Evolutionary conservation across 768 basidiomycete genomes (phyloP).

Genomic region (Amanita rubescens): DNA sequence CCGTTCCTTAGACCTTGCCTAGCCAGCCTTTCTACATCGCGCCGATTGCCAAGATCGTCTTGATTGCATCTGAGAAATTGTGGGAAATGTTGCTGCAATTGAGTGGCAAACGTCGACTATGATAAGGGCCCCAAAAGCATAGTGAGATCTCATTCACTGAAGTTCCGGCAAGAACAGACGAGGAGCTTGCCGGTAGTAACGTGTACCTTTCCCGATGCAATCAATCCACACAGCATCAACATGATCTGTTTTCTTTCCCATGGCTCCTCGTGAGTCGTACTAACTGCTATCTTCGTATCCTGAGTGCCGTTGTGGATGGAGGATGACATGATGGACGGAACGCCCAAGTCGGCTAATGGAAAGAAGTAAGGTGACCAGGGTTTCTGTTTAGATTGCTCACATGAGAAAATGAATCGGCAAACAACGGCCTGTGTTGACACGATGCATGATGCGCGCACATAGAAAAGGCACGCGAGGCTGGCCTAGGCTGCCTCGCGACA

Average conservation of each 20-base stretch:
- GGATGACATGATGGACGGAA: neutral
- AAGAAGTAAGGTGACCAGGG: neutral
- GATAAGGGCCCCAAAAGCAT: neutral
- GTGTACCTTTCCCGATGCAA: conserved; percentile 75
- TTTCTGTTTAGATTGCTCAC: neutral
- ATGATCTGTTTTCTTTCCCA: conserved; percentile 38
- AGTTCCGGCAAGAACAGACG: neutral
- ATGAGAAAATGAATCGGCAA: too few species aligned
- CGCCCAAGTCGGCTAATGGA: neutral
- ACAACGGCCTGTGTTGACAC: too few species aligned
- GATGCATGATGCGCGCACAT: too few species aligned
- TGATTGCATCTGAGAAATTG: conserved; percentile 68
- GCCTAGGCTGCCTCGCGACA: too few species aligned
- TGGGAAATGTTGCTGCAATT: conserved; percentile 55
- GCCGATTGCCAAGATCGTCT: conserved; percentile 68
- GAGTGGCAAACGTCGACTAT: conserved; percentile 61
- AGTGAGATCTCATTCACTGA: too few species aligned
- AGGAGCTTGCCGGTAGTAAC: too few species aligned
- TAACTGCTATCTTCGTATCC: neutral
- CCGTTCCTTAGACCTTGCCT: conserved; percentile 44
- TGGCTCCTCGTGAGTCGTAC: neutral
- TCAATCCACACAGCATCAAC: conserved; percentile 64
- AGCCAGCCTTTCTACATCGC: conserved; percentile 55
- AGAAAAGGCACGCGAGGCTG: too few species aligned
- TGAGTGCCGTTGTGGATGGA: neutral